Base-by-base conservation (phyloP, 805 yeast species). In the Lipomyces starkeyi region DNA sequence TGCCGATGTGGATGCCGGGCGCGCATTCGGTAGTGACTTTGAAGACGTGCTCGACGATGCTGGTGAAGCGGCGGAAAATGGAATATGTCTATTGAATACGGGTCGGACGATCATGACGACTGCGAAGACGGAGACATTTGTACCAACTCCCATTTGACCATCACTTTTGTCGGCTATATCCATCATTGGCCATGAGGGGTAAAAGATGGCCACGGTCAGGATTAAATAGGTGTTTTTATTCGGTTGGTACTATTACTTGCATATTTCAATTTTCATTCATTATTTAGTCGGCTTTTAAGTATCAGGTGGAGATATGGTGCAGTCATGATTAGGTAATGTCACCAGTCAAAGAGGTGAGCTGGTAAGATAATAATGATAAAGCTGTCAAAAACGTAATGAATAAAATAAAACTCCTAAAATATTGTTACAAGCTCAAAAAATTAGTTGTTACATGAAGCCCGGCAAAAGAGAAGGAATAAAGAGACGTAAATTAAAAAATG, bases 61-160 rank as follows among this genome's bases (percentile, higher is more conserved):
- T 17, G 52, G 34, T 14, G 64, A 61, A 27, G 64, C 59, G 4
- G 64, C 64, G 17, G 64, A 61, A 37, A 61, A 61, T 35, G 64
- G 64, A 13, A 61, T 61, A 32, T 61, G 59, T 22, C 17, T 25
- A n/a, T 43, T 43, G 49, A 17, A 43, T 6, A 43, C 49, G 22
- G 14, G 22, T 43, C 49, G 22, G n/a, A n/a, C 6, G 20, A n/a
- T 7, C 49, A 43, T n/a, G 14, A n/a, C 49, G 9, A 8, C 43
- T 13, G 9, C 49, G 49, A n/a, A n/a, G 3, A 43, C 49, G 20
- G 22, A 17, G n/a, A 14, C 17, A 2, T 7, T 14, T 43, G 49
- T 17, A 1, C 20, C 9, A 7, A 43, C 49, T n/a, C 49, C 13
- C 14, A 43, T 17, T 17, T 43, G 20, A 43, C 20, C 49, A 6